Conservation (phyloP, 2,329 filamentous ascomycete genomes). For the Westerdykella aurantiaca region DNA sequence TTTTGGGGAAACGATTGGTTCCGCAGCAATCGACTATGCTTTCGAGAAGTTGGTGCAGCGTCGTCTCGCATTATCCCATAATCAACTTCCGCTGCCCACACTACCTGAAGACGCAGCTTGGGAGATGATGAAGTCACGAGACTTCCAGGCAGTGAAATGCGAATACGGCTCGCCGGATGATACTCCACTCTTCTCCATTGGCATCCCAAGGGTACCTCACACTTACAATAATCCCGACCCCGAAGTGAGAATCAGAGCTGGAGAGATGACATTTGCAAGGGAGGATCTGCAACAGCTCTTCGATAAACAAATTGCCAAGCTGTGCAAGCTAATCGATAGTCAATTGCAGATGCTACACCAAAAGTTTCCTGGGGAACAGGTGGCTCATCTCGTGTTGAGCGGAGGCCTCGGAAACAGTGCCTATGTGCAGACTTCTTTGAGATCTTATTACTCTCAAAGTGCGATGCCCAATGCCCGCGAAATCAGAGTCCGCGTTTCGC, state of each 20-base stretch:
- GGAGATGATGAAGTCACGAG: slow-evolving; percentile 38
- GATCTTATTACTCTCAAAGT: slow-evolving; percentile 27
- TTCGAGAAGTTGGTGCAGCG: slow-evolving; percentile 34
- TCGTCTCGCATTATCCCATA: slow-evolving; percentile 27
- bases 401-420: slow-evolving; percentile 41
- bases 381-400: slow-evolving; percentile 38
- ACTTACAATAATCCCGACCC: slow-evolving; percentile 29
- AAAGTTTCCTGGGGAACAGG: slow-evolving; percentile 23
- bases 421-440: slow-evolving; percentile 37
- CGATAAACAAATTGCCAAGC: slow-evolving; percentile 32
- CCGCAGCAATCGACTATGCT: slow-evolving; percentile 37
- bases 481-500: slow-evolving; percentile 31
- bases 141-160: slow-evolving; percentile 40
- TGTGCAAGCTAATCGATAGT: slow-evolving; percentile 32
- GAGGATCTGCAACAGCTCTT: slow-evolving; percentile 32
- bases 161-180: slow-evolving; percentile 36
- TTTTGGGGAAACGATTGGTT: slow-evolving; percentile 39
- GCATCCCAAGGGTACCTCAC: slow-evolving; percentile 29
- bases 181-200: slow-evolving; percentile 32
- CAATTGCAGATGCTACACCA: slow-evolving; percentile 28
- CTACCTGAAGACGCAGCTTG: slow-evolving; percentile 34
- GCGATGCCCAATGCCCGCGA: slow-evolving; percentile 18
- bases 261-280: slow-evolving; percentile 31
- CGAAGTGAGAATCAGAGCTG: slow-evolving; percentile 26
- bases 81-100: slow-evolving; percentile 18